phyloP scores from a whole-genome alignment of 768 basidiomycete species.

The Pulveroboletus sp. region DNA sequence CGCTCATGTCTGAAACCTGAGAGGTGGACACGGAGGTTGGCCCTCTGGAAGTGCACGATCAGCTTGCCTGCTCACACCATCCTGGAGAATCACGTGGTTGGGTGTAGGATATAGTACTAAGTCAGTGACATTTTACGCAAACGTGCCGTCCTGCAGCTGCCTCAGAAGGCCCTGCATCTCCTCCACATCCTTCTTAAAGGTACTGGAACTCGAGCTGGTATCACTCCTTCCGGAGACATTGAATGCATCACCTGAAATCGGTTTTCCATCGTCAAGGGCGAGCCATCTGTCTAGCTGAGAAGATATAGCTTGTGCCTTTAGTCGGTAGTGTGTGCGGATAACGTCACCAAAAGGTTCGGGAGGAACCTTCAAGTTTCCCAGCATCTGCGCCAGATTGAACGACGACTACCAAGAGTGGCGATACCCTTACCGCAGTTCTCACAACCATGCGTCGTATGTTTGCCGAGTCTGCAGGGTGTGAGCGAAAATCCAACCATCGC shows the following conservation, averaged over 20 bases:
- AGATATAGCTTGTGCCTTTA: slow-evolving; percentile 69
- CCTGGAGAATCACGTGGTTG: slow-evolving; percentile 15
- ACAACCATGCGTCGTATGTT: slow-evolving; percentile 93
- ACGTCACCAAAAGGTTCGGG: slow-evolving; percentile 85
- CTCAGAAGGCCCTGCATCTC: slow-evolving; percentile 61
- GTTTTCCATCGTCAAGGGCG: slow-evolving; percentile 64
- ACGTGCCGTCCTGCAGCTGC: slow-evolving; percentile 35
- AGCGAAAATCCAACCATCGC: slow-evolving; percentile 1
- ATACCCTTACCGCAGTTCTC: slow-evolving; percentile 64
- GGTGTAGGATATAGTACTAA: background rate
- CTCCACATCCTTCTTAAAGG: slow-evolving; percentile 63
- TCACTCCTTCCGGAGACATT: slow-evolving; percentile 33
- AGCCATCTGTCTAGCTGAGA: slow-evolving; percentile 81
- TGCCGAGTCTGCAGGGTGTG: slow-evolving; percentile 61
- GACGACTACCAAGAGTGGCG: slow-evolving; percentile 2
- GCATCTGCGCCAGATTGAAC: slow-evolving; percentile 51
- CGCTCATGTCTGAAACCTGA: slow-evolving; percentile 42
- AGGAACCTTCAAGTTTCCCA: slow-evolving; percentile 74
- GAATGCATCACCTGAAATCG: slow-evolving; percentile 53
- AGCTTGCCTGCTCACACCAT: background rate
- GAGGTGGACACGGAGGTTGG: background rate
- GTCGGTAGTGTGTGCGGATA: slow-evolving; percentile 84
- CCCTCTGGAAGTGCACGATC: background rate
- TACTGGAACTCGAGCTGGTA: slow-evolving; percentile 48
- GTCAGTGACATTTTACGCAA: slow-evolving; percentile 10